Percentiles rank a stretch among this genome's conserved stretches.
phyloP scores from a whole-genome alignment of 306 rosid species.

The Begonia loranthoides region DNA sequence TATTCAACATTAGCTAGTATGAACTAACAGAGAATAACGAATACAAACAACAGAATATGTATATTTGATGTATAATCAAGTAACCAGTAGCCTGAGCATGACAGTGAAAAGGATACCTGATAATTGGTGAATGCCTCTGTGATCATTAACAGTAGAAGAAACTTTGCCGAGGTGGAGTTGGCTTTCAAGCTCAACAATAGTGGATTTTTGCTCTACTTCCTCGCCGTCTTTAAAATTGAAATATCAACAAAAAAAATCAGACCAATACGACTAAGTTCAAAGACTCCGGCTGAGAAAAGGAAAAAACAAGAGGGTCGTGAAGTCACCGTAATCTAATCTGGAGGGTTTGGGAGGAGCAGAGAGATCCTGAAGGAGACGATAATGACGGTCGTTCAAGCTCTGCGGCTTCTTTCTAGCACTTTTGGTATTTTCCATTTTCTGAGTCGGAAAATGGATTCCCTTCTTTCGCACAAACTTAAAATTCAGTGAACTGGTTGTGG shows the following conservation, averaged over 20 bases:
- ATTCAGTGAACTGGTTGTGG: not conserved
- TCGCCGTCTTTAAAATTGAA: slow-evolving; percentile 2
- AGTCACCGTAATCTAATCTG: not conserved
- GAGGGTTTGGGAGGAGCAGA: slow-evolving; percentile 55
- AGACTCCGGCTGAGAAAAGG: not conserved
- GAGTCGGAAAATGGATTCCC: not conserved
- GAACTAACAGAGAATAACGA: not conserved
- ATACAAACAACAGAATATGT: not conserved
- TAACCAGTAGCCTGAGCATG: not conserved
- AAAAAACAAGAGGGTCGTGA: slow-evolving; percentile 10
- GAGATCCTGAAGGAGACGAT: slow-evolving; percentile 67
- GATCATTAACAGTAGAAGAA: not conserved
- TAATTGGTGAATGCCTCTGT: slow-evolving; percentile 16
- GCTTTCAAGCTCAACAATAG: slow-evolving; percentile 10
- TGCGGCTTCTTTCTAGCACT: slow-evolving; percentile 28
- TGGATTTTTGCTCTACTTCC: slow-evolving; percentile 13
- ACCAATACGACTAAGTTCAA: not conserved
- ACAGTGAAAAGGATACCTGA: slow-evolving; percentile 35
- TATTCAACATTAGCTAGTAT: not conserved
- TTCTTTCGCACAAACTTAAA: not conserved
- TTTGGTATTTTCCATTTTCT: slow-evolving; percentile 37
- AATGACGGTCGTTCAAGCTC: slow-evolving; percentile 76
- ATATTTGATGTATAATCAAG: not conserved
- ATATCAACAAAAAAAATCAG: slow-evolving; percentile 1
- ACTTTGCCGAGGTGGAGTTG: slow-evolving; percentile 7